phyloP scores from a whole-genome alignment of 306 rosid genomes.

The Arachis hypogaea region DNA sequence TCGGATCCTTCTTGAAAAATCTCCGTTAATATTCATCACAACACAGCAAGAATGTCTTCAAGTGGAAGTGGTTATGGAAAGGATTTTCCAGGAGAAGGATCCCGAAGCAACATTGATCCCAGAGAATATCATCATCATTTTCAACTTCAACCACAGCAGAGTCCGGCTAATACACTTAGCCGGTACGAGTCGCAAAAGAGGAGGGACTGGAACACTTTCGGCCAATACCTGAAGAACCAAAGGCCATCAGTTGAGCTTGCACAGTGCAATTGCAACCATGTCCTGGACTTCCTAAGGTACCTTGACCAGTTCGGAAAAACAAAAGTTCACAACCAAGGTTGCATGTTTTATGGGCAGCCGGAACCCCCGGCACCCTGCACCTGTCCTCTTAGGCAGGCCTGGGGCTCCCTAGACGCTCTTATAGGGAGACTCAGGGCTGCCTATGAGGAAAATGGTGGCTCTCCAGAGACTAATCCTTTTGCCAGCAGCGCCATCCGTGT shows the following conservation, averaged over 20 bases:
- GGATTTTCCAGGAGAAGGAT: slow-evolving; percentile 60
- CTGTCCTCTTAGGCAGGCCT: slow-evolving; percentile 90
- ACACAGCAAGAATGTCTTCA: slow-evolving; percentile 46
- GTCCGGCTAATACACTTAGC: slow-evolving; percentile 59
- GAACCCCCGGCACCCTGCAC: slow-evolving; percentile 97
- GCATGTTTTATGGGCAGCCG: slow-evolving; percentile 90
- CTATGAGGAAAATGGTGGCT: slow-evolving; percentile 93
- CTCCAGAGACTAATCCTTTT: slow-evolving; percentile 78
- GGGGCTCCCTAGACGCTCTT: slow-evolving; percentile 97
- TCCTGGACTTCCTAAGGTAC: slow-evolving; percentile 81
- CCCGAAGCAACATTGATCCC: slow-evolving; percentile 41
- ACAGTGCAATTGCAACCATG: slow-evolving; percentile 84
- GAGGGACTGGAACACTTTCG: slow-evolving; percentile 98
- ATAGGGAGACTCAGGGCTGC: slow-evolving; percentile 96
- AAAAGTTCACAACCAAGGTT: slow-evolving; percentile 86
- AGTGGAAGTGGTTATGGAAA: slow-evolving; percentile 41
- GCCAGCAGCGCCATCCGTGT: slow-evolving; percentile 82
- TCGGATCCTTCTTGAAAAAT: neutral
- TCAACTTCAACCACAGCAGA: slow-evolving; percentile 27
- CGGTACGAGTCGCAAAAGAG: slow-evolving; percentile 94
- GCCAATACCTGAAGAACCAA: slow-evolving; percentile 85
- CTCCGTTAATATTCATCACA: neutral
- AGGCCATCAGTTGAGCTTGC: slow-evolving; percentile 85
- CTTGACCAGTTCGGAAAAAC: slow-evolving; percentile 97
- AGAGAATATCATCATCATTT: neutral